Evolutionary conservation across 164 flowering plant genomes (phyloP).

Genomic region (Nymphaea colorata): DNA sequence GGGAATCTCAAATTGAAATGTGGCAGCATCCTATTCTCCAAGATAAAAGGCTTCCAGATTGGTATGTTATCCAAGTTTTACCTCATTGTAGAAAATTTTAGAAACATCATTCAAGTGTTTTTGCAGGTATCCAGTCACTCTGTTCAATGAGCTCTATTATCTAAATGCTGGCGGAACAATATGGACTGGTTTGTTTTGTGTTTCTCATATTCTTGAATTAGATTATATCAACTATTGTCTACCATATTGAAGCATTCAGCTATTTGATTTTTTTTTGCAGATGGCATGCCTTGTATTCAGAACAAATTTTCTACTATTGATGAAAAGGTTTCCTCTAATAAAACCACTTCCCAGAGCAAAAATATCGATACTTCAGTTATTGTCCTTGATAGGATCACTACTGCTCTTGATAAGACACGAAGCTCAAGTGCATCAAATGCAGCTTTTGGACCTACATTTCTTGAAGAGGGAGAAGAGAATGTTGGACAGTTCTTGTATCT

Average conservation of each 20-base stretch:
- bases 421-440: constrained; percentile 34
- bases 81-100: neutral
- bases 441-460: constrained; percentile 60
- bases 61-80: constrained; percentile 28
- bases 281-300: constrained; percentile 66
- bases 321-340: constrained; percentile 54
- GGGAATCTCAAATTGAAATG: constrained; percentile 81
- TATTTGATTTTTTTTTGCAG: constrained; percentile 21
- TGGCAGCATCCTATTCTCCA: constrained; percentile 86
- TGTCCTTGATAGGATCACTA: constrained; percentile 60
- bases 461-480: constrained; percentile 58
- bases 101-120: neutral
- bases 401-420: constrained; percentile 45
- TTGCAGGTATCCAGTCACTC: constrained; percentile 17
- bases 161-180: constrained; percentile 85
- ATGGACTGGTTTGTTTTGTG: constrained; percentile 66
- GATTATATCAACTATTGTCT: neutral
- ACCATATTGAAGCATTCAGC: neutral
- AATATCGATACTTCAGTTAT: constrained; percentile 43
- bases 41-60: constrained; percentile 84
- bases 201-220: neutral
- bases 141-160: constrained; percentile 88
- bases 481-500: constrained; percentile 76
- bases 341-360: constrained; percentile 4
- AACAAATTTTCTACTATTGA: constrained; percentile 32